Percentiles rank a stretch among this genome's conserved stretches.
These are phyloP conservation scores for Taphrina betulina DNA, from an alignment of 1,139 yeast species.

Conservation along the genomic window DNA sequence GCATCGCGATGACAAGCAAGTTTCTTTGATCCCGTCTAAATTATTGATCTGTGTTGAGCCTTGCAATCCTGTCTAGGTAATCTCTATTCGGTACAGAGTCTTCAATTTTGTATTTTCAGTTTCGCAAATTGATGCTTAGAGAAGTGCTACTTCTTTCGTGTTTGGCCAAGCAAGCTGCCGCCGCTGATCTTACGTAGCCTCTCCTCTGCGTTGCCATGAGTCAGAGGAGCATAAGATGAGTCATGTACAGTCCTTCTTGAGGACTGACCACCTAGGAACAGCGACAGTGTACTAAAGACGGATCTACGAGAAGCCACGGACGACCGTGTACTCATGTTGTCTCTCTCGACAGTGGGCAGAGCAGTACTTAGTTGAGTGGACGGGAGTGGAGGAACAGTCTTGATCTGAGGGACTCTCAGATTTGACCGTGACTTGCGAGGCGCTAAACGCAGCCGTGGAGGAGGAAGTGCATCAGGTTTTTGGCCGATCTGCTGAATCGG, in stretches of 20 bases:
- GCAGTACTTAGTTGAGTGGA: conserved; percentile 11
- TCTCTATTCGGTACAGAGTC: too few relatives aligned
- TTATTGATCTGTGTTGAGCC: too few relatives aligned
- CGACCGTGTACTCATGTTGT: conserved; percentile 15
- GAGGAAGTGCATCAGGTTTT: background rate
- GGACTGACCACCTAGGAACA: conserved; percentile 5
- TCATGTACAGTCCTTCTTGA: background rate
- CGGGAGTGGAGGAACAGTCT: conserved; percentile 18
- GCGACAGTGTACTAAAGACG: conserved; percentile 9
- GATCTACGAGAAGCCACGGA: conserved; percentile 20
- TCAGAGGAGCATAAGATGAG: background rate
- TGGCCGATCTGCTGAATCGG: background rate
- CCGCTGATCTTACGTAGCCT: conserved; percentile 13
- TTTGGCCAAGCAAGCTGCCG: background rate
- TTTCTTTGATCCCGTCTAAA: too few relatives aligned
- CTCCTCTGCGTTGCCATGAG: conserved; percentile 1
- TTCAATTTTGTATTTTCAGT: too few relatives aligned
- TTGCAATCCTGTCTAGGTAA: too few relatives aligned
- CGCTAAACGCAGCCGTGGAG: conserved; percentile 8
- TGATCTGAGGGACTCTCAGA: conserved; percentile 2
- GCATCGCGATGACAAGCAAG: too few relatives aligned
- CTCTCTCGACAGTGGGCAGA: conserved; percentile 11
- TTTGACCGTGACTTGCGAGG: conserved; percentile 16
- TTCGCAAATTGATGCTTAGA: too few relatives aligned
- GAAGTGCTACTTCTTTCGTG: background rate